Percentiles rank a stretch among this genome's conserved stretches.
These are phyloP conservation scores for Yamadazyma songkhlaensis DNA, from an alignment of 1,139 yeast genomes.

Conservation along the genomic window DNA sequence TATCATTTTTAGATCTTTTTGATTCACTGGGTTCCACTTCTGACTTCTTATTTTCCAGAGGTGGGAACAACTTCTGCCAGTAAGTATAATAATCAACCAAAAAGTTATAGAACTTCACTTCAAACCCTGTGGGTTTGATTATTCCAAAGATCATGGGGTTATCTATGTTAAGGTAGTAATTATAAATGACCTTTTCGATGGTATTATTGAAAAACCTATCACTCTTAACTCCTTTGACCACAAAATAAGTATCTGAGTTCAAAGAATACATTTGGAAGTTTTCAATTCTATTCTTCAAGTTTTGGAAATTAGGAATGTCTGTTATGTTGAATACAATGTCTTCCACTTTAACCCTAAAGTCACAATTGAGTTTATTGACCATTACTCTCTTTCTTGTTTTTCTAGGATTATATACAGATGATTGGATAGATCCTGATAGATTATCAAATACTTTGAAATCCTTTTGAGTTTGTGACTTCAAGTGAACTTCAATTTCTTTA, in stretches of 20 bases:
- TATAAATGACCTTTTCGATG: conserved; percentile 10
- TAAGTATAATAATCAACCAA: conserved; percentile 51
- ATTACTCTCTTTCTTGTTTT: conserved; percentile 10
- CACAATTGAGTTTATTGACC: conserved; percentile 7
- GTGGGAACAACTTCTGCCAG: conserved; percentile 44
- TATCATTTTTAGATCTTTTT: conserved; percentile 10
- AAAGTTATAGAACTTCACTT: conserved; percentile 43
- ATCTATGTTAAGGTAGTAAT: conserved; percentile 7
- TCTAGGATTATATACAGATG: conserved; percentile 9
- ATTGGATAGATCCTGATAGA: conserved; percentile 1
- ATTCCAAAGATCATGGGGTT: conserved; percentile 11
- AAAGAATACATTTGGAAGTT: conserved; percentile 28
- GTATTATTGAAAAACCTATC: conserved; percentile 17
- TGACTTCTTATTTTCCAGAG: conserved; percentile 7
- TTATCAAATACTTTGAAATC: not conserved
- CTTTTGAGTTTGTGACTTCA: not conserved
- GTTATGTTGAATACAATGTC: conserved; percentile 23
- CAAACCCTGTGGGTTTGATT: conserved; percentile 16
- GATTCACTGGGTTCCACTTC: not conserved
- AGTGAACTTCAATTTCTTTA: not conserved
- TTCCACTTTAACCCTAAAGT: conserved; percentile 22
- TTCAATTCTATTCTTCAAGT: conserved; percentile 23
- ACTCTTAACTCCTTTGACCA: conserved; percentile 19
- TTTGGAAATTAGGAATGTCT: conserved; percentile 40
- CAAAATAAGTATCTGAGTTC: conserved; percentile 32